A percentile compares a stretch with the other conserved stretches of the same genome.
phyloP scores from a whole-genome alignment of 768 basidiomycete species.

The Tulasnella sp. region DNA sequence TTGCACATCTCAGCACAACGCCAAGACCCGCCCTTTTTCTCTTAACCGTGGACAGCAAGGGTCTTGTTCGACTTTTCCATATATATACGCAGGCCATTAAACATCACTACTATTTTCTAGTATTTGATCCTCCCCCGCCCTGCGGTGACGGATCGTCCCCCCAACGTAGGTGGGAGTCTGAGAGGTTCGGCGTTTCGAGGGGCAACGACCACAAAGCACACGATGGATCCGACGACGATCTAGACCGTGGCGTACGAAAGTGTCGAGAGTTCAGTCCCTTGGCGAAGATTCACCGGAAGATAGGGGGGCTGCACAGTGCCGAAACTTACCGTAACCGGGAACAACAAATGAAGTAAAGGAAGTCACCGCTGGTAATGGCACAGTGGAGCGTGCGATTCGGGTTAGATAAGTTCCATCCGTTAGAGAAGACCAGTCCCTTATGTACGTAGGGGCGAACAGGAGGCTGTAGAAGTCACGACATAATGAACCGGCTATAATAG shows the following conservation, averaged over 20 bases:
- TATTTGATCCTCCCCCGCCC: background rate
- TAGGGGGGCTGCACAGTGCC: background rate
- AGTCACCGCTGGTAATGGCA: background rate
- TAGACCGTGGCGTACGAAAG: conserved; percentile 7
- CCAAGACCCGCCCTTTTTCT: background rate
- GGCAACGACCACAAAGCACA: conserved; percentile 82
- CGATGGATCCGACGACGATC: conserved; percentile 64
- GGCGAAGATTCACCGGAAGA: background rate
- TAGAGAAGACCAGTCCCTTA: background rate
- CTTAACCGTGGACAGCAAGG: background rate
- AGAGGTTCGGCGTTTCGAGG: conserved; percentile 62
- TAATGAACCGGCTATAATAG: background rate
- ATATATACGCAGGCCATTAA: too few relatives aligned
- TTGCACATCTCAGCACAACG: background rate
- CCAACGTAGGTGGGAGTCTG: conserved; percentile 59
- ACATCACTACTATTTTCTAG: background rate
- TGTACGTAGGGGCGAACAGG: background rate
- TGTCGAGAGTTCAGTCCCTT: background rate
- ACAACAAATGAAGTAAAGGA: background rate
- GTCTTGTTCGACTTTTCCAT: background rate
- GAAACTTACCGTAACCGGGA: background rate
- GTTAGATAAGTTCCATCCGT: background rate
- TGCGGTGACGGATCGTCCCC: background rate
- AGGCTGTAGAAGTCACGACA: background rate
- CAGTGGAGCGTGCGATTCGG: background rate